Base-by-base conservation (phyloP, 805 yeast genomes). In the Jamesozyma spencerorum region DNA sequence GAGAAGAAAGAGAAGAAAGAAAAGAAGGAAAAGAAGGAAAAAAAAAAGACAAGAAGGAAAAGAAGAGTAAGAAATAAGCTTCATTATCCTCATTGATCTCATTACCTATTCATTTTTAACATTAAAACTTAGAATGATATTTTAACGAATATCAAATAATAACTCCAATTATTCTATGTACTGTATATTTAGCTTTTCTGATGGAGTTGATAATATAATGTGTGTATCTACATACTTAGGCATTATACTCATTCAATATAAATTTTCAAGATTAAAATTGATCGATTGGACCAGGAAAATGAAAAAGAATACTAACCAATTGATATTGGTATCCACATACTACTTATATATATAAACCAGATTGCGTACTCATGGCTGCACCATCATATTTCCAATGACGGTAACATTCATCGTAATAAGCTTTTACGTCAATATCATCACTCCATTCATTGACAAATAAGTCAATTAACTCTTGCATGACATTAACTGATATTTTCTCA, bases 1-100 rank as follows among this genome's bases (percentile, higher is more conserved):
- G 65, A 71, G 62, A 69, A 74, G 32, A 69, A 74, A 65, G 68
- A 74, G 57, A 68, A 72, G 31, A 65, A 71, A 58, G 70, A 75
- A 64, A 65, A 68, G 42, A 65, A 70, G 57, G 57, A 72, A 57
- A 69, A 70, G 40, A 66, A 71, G 59, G 59, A 73, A 61, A 71
- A 62, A 50, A 63, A 68, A 44, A 74, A 65, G 66, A 74, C 51
- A 72, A 76, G 44, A 72, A 75, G 66, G 50, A 52, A 40, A 48
- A 57, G 43, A 66, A 70, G 53, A 60, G 65, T 31, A 63, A 69
- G 63, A 66, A 71, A 62, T 31, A 34, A 35, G 7, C 32, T 20
- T 12, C 15, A 29, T 18, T 35, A 38, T 28, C 29, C 24, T n/a
- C 10, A 22, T 27, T 36, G 18, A 20, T 36, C 34, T 17, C 18